Evolutionary conservation across 1,284 basidiomycete species (phyloP).

Genomic region (Cystobasidiaceae sp.): DNA sequence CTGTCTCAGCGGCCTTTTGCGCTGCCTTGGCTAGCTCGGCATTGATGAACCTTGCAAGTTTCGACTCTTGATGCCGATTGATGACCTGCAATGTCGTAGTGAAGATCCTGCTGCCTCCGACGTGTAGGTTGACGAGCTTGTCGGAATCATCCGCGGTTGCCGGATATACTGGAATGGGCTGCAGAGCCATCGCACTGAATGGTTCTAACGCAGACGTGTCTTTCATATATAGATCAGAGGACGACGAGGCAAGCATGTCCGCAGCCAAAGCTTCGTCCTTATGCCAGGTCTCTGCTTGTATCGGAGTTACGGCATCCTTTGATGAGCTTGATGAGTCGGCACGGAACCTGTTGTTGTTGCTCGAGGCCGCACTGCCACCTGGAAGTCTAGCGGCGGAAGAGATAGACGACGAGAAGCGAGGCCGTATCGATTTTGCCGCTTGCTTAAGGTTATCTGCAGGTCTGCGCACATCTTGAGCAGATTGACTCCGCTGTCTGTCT

Average conservation of each 20-base stretch:
- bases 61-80: slow-evolving; percentile 1
- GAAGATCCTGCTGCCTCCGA: slow-evolving; percentile 22
- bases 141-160: not conserved
- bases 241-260: not conserved
- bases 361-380: too few relatives aligned
- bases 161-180: not conserved
- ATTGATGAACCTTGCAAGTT: slow-evolving; percentile 15
- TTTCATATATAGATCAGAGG: not conserved
- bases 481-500: not conserved
- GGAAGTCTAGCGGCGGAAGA: too few relatives aligned
- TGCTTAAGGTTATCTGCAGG: too few relatives aligned
- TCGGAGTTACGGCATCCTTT: too few relatives aligned
- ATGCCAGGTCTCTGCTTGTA: not conserved
- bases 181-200: slow-evolving; percentile 16
- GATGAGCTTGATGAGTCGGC: too few relatives aligned
- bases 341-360: too few relatives aligned
- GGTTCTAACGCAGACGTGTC: not conserved
- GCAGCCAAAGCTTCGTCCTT: too few relatives aligned
- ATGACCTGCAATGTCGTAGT: slow-evolving; percentile 3
- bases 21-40: not conserved
- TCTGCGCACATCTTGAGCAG: not conserved
- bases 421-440: too few relatives aligned
- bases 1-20: not conserved
- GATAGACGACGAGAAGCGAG: too few relatives aligned
- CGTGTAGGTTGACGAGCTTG: slow-evolving; percentile 27